phyloP scores from a whole-genome alignment of 148 eudicot species.

The Arbutus unedo region DNA sequence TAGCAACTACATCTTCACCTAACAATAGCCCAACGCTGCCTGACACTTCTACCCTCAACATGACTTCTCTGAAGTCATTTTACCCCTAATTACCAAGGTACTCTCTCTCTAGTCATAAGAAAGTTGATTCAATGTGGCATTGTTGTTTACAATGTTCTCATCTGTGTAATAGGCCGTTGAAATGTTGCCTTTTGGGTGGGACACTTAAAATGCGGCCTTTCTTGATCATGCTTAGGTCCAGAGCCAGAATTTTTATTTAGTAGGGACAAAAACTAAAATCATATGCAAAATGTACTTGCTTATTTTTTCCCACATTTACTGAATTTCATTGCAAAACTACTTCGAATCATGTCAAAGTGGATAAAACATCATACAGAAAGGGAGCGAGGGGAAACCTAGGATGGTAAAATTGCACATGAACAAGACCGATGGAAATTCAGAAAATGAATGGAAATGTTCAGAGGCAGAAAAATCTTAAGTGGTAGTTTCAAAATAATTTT shows the following conservation, averaged over 20 bases:
- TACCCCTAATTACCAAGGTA: slow-evolving; percentile 65
- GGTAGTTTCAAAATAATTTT: not conserved
- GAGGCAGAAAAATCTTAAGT: not conserved
- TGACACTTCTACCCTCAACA: slow-evolving; percentile 32
- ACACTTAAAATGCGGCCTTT: slow-evolving; percentile 5
- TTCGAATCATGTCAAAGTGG: not conserved
- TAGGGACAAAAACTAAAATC: not conserved
- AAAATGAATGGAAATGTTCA: not conserved
- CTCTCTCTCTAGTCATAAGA: not conserved
- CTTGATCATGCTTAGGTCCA: not conserved
- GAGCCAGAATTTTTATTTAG: not conserved
- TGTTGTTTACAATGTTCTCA: slow-evolving; percentile 34
- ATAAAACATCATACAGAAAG: not conserved
- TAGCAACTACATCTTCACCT: slow-evolving; percentile 28
- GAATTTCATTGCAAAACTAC: not conserved
- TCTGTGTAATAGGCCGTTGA: slow-evolving; percentile 65
- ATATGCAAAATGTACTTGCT: not conserved
- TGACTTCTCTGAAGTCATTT: not conserved
- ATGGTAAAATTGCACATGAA: not conserved
- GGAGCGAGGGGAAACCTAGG: not conserved
- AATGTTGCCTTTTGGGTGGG: slow-evolving; percentile 43
- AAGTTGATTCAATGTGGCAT: not conserved
- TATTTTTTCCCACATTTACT: not conserved
- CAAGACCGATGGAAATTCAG: not conserved
- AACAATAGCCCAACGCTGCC: slow-evolving; percentile 34